Evolutionary conservation across 306 rosid species (phyloP).

Genomic region (Fragaria ananassa): DNA sequence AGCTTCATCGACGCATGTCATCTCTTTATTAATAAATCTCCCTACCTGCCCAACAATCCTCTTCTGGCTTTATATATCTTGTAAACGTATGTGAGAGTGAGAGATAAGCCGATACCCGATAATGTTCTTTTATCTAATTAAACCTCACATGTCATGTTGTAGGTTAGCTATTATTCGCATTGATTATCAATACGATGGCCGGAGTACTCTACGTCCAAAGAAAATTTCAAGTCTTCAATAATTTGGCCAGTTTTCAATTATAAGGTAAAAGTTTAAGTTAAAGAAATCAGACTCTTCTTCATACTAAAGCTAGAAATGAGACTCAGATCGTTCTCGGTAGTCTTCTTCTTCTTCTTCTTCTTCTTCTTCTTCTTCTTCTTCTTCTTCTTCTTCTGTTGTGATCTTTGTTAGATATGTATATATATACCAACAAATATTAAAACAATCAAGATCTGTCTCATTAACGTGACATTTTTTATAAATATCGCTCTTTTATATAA

Average conservation of each 20-base stretch:
- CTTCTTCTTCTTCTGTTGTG: not conserved
- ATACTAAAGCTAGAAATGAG: not conserved
- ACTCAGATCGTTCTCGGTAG: not conserved
- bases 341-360: too few relatives aligned
- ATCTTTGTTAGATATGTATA: not conserved
- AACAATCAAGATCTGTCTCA: not conserved
- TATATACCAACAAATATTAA: not conserved
- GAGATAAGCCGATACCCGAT: not conserved
- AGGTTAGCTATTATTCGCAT: not conserved
- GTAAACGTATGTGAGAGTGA: not conserved
- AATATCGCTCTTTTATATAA: not conserved
- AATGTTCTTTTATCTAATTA: not conserved
- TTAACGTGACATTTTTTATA: not conserved
- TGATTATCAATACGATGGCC: not conserved
- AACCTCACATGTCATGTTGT: conserved; percentile 15
- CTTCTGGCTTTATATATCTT: conserved; percentile 23
- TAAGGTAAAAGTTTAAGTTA: not conserved
- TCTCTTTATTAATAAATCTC: conserved; percentile 26
- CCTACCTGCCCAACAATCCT: conserved; percentile 36
- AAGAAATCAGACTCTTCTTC: not conserved
- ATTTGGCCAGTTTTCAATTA: not conserved
- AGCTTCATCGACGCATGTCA: conserved; percentile 13
- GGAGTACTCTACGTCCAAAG: not conserved
- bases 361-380: too few relatives aligned
- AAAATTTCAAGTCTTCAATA: not conserved